Conservation (phyloP, 1,284 basidiomycete species). For the Pseudomicrostroma phylloplanum region DNA sequence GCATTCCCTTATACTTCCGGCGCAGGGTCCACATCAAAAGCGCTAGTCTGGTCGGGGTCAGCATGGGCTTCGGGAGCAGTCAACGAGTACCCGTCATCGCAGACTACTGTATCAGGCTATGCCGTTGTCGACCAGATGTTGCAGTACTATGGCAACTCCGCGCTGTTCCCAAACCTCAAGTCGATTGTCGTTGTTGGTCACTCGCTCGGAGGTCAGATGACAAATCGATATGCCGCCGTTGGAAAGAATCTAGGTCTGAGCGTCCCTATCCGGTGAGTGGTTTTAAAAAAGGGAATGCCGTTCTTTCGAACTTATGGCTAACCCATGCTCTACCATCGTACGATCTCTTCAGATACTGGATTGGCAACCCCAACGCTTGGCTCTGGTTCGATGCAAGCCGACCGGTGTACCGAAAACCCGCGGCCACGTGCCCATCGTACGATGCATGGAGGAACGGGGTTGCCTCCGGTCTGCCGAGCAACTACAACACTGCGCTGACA, state of each 20-base stretch:
- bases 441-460: constrained; percentile 1
- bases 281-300: too few relatives aligned
- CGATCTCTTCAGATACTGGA: constrained; percentile 22
- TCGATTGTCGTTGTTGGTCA: constrained; percentile 44
- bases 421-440: neutral
- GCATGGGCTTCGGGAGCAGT: neutral
- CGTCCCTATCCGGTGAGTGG: constrained; percentile 20
- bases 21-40: neutral
- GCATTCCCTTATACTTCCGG: neutral
- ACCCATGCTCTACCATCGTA: too few relatives aligned
- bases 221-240: constrained; percentile 34
- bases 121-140: constrained; percentile 21
- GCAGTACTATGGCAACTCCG: constrained; percentile 14
- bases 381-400: constrained; percentile 30
- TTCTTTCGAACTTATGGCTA: too few relatives aligned
- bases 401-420: constrained; percentile 9
- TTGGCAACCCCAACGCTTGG: constrained; percentile 45
- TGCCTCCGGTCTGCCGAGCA: neutral
- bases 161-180: constrained; percentile 38
- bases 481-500: neutral
- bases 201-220: constrained; percentile 44
- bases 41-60: neutral
- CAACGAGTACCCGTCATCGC: constrained; percentile 16
- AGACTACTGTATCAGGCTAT: constrained; percentile 34
- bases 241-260: constrained; percentile 39